Percentiles rank a stretch among this genome's conserved stretches.
Conservation (phyloP, 352 stramenopile genomes). For the Phytophthora sp. region DNA sequence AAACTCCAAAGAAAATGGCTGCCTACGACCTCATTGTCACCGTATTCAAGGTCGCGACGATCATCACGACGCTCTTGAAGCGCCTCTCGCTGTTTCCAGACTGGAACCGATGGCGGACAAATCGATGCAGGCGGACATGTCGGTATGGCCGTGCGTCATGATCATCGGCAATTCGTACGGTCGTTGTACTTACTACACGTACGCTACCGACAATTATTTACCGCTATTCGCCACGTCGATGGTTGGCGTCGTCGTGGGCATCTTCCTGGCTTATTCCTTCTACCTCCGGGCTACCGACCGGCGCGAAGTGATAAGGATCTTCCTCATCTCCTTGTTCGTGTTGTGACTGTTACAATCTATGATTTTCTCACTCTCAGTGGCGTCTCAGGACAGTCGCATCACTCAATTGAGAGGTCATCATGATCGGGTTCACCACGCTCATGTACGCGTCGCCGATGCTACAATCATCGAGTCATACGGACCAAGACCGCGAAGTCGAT, state of each 20-base stretch:
- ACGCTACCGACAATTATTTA: constrained; percentile 28
- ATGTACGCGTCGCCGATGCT: constrained; percentile 64
- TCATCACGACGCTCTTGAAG: constrained; percentile 42
- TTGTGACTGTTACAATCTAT: constrained; percentile 39
- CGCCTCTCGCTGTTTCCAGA: constrained; percentile 39
- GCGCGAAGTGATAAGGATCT: constrained; percentile 16
- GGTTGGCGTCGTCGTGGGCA: constrained; percentile 26
- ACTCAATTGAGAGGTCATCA: constrained; percentile 38
- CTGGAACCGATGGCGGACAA: constrained; percentile 38
- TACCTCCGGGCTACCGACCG: constrained; percentile 19
- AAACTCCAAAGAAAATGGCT: background rate
- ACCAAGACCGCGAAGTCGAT: constrained; percentile 34
- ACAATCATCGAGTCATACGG: constrained; percentile 41
- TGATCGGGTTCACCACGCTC: constrained; percentile 46
- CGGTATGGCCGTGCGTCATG: constrained; percentile 27
- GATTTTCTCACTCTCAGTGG: constrained; percentile 33
- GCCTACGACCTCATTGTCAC: constrained; percentile 2
- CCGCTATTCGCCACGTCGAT: constrained; percentile 31
- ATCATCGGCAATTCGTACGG: constrained; percentile 41
- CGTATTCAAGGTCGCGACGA: constrained; percentile 34
- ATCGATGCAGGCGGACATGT: constrained; percentile 33
- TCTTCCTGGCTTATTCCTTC: constrained; percentile 28
- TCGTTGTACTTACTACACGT: constrained; percentile 33
- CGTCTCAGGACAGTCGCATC: constrained; percentile 24
- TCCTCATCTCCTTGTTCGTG: background rate